A percentile compares a stretch with the other conserved stretches of the same genome.
Evolutionary conservation across 2,329 filamentous ascomycete species (phyloP).

Genomic region (Ceratocystiopsis sp.): DNA sequence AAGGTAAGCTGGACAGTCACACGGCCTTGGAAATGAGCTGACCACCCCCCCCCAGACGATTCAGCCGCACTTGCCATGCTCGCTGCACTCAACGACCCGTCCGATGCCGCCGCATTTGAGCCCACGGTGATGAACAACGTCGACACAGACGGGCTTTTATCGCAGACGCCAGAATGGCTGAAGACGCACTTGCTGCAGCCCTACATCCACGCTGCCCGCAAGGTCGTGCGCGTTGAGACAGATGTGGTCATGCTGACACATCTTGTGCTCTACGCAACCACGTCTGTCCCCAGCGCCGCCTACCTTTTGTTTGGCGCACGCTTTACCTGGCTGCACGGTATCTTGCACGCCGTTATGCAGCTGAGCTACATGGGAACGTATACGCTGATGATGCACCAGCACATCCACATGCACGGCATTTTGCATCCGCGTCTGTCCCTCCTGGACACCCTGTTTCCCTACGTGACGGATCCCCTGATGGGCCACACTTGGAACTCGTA

Average conservation of each 20-base stretch:
- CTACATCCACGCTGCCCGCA: slow-evolving; percentile 36
- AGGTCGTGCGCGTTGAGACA: slow-evolving; percentile 44
- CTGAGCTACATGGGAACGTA: slow-evolving; percentile 52
- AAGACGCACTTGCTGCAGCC: slow-evolving; percentile 29
- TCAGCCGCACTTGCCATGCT: too few relatives aligned
- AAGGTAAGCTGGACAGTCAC: too few relatives aligned
- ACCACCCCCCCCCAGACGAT: too few relatives aligned
- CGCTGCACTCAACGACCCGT: too few relatives aligned
- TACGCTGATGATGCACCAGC: slow-evolving; percentile 70
- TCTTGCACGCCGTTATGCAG: slow-evolving; percentile 49
- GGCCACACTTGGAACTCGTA: slow-evolving; percentile 78
- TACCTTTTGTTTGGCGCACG: slow-evolving; percentile 36
- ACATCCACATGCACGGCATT: slow-evolving; percentile 62
- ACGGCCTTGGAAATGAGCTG: too few relatives aligned
- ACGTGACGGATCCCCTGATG: slow-evolving; percentile 58
- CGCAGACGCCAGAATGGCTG: too few relatives aligned
- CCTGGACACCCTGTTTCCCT: slow-evolving; percentile 53
- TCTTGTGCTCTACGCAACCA: slow-evolving; percentile 52
- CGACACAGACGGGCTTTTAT: too few relatives aligned
- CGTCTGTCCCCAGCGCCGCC: slow-evolving; percentile 51
- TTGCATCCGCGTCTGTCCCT: slow-evolving; percentile 31
- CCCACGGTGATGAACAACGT: too few relatives aligned
- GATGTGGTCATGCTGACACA: slow-evolving; percentile 70
- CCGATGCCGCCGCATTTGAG: too few relatives aligned
- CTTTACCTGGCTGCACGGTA: slow-evolving; percentile 51